These are phyloP conservation scores for Abelmoschus esculentus DNA, from an alignment of 345 rosid genomes.

Conservation along the genomic window DNA sequence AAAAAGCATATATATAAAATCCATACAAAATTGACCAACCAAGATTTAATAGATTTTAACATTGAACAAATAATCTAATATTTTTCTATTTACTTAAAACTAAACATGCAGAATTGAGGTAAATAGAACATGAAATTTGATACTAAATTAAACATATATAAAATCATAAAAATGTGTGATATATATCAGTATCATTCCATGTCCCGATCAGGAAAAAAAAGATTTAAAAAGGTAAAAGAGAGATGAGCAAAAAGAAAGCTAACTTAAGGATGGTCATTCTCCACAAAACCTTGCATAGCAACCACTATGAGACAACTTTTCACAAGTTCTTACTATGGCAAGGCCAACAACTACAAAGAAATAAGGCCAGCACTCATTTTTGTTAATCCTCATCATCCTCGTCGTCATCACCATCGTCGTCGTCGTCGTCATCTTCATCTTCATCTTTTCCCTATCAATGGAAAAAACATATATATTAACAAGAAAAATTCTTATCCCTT, in stretches of 20 bases:
- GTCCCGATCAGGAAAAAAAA: neutral
- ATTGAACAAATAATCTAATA: no score
- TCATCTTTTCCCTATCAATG: slow-evolving; percentile 44
- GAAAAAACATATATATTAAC: neutral
- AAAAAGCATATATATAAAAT: no score
- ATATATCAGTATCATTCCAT: neutral
- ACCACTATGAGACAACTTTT: slow-evolving; percentile 30
- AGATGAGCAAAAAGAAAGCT: slow-evolving; percentile 5
- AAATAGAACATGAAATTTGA: neutral
- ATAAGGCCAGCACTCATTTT: neutral
- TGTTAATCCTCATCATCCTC: slow-evolving; percentile 25
- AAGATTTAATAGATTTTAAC: no score
- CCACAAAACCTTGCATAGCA: slow-evolving; percentile 20
- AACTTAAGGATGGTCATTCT: slow-evolving; percentile 17
- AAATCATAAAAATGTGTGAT: neutral
- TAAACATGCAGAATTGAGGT: neutral
- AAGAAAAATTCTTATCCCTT: neutral
- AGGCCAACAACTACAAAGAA: slow-evolving; percentile 9
- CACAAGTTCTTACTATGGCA: slow-evolving; percentile 21
- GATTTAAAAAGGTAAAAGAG: neutral
- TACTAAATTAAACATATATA: neutral
- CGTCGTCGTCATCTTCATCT: slow-evolving; percentile 48
- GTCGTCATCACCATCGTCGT: slow-evolving; percentile 29
- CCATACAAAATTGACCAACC: no score
- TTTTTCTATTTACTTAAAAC: no score